A percentile compares a stretch with the other conserved stretches of the same genome.
These are phyloP conservation scores for Aspergillus ochraceus DNA, from an alignment of 2,329 filamentous ascomycete genomes.

Conservation along the genomic window DNA sequence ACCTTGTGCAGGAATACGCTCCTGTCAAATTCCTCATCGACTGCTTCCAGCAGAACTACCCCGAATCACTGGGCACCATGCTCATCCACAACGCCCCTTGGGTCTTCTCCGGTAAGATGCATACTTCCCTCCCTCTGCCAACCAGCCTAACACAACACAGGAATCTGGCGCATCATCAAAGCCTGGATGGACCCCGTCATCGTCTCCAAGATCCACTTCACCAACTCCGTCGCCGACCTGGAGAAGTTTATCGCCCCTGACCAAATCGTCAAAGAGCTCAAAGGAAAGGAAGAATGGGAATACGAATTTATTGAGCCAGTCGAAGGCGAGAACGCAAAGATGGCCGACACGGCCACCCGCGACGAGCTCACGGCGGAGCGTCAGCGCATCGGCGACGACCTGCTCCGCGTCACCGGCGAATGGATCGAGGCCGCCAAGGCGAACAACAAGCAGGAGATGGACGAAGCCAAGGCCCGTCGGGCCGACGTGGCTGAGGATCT, in stretches of 20 bases:
- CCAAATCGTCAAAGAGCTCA: slow-evolving; percentile 75
- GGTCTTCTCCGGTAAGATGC: slow-evolving; percentile 77
- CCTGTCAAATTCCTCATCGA: slow-evolving; percentile 99
- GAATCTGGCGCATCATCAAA: slow-evolving; percentile 89
- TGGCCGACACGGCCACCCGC: slow-evolving; percentile 64
- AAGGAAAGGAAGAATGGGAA: slow-evolving; percentile 77
- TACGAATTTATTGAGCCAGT: slow-evolving; percentile 78
- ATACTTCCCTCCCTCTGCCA: background rate
- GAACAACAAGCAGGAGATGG: slow-evolving; percentile 43
- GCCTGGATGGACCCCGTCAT: slow-evolving; percentile 97
- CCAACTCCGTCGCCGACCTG: slow-evolving; percentile 73
- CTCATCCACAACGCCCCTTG: slow-evolving; percentile 89
- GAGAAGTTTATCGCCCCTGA: slow-evolving; percentile 68
- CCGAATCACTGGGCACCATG: slow-evolving; percentile 84
- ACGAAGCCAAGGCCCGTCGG: slow-evolving; percentile 56
- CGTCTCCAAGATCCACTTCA: slow-evolving; percentile 88
- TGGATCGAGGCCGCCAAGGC: slow-evolving; percentile 65
- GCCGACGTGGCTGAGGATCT: slow-evolving; percentile 63
- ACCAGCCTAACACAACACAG: slow-evolving; percentile 40
- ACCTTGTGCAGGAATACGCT: slow-evolving; percentile 69
- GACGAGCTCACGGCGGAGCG: slow-evolving; percentile 65
- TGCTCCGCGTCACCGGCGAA: slow-evolving; percentile 68
- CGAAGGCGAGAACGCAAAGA: slow-evolving; percentile 69
- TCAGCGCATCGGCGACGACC: slow-evolving; percentile 65
- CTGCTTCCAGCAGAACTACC: slow-evolving; percentile 96